Evolutionary conservation across 192 early-diverging fungal species (phyloP).

Genomic region (Gryganskiella cystojenkinii): DNA sequence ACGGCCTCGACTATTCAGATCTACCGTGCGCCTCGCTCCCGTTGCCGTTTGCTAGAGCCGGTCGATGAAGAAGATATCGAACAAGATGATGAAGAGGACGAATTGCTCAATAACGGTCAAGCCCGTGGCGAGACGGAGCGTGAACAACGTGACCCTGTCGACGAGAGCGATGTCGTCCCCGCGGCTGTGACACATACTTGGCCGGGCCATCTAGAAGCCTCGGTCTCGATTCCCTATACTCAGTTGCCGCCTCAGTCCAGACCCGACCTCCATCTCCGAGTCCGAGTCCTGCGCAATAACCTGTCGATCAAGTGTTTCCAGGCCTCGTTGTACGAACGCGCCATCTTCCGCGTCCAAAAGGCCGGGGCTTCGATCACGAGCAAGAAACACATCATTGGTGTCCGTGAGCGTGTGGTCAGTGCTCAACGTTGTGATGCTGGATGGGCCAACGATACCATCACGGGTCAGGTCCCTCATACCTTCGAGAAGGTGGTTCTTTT

Average conservation of each 20-base stretch:
- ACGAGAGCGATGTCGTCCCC: conserved; percentile 26
- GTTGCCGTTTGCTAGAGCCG: conserved; percentile 5
- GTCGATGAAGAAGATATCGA: not conserved
- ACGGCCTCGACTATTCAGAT: conserved; percentile 22
- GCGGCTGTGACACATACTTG: conserved; percentile 33
- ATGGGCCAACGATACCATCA: conserved; percentile 41
- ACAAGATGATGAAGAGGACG: not conserved
- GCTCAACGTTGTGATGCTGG: conserved; percentile 49
- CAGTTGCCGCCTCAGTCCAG: conserved; percentile 22
- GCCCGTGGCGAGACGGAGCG: conserved; percentile 4
- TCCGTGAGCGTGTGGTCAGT: conserved; percentile 33
- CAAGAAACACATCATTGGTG: conserved; percentile 38
- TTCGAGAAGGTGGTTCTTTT: conserved; percentile 53
- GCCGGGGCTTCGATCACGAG: conserved; percentile 2
- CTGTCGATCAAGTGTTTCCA: conserved; percentile 46
- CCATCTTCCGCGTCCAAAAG: conserved; percentile 44
- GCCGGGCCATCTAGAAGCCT: conserved; percentile 37
- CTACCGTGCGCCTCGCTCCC: conserved; percentile 30
- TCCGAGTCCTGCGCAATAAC: conserved; percentile 35
- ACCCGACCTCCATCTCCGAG: conserved; percentile 37
- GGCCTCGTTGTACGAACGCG: conserved; percentile 40
- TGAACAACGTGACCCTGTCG: conserved; percentile 7
- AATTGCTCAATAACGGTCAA: not conserved
- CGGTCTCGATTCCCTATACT: conserved; percentile 28
- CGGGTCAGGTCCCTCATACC: conserved; percentile 34